Evolutionary conservation across 2,329 filamentous ascomycete species (phyloP).

Genomic region (Ophiosphaerella korrae): DNA sequence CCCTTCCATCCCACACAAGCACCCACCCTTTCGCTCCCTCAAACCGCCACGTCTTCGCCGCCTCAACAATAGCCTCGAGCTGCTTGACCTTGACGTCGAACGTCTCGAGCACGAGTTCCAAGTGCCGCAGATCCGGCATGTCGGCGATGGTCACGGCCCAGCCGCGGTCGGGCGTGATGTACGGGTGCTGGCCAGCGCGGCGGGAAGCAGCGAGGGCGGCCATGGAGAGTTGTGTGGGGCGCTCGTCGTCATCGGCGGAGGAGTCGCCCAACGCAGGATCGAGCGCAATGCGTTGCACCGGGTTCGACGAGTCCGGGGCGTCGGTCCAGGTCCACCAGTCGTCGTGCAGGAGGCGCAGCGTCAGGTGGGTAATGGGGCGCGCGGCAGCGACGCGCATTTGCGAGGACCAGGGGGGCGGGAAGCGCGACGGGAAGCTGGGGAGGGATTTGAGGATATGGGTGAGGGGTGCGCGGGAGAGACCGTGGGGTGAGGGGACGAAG

Average conservation of each 20-base stretch:
- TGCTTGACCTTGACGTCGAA: constrained; percentile 29
- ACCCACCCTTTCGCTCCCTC: constrained; percentile 10
- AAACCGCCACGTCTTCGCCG: constrained; percentile 39
- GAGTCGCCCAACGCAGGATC: constrained; percentile 25
- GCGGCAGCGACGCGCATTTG: constrained; percentile 12
- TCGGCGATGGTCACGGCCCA: constrained; percentile 20
- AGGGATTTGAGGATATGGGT: not conserved
- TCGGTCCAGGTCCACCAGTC: constrained; percentile 28
- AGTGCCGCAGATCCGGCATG: constrained; percentile 23
- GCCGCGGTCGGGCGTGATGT: not conserved
- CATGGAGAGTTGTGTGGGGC: constrained; percentile 21
- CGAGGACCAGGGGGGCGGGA: constrained; percentile 5
- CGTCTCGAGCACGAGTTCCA: constrained; percentile 34
- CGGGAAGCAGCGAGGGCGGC: constrained; percentile 18
- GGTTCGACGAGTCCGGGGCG: not conserved
- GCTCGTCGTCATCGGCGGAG: not conserved
- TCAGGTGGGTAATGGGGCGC: constrained; percentile 19
- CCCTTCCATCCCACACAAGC: constrained; percentile 30
- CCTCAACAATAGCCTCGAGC: constrained; percentile 32
- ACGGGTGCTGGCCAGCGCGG: constrained; percentile 16
- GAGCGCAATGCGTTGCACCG: constrained; percentile 16
- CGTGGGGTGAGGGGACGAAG: constrained; percentile 3
- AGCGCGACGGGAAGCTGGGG: not conserved
- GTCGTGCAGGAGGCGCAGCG: constrained; percentile 14
- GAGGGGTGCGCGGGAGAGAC: not conserved